phyloP scores from a whole-genome alignment of 805 yeast species.

The Groenewaldozyma salmanticensis region DNA sequence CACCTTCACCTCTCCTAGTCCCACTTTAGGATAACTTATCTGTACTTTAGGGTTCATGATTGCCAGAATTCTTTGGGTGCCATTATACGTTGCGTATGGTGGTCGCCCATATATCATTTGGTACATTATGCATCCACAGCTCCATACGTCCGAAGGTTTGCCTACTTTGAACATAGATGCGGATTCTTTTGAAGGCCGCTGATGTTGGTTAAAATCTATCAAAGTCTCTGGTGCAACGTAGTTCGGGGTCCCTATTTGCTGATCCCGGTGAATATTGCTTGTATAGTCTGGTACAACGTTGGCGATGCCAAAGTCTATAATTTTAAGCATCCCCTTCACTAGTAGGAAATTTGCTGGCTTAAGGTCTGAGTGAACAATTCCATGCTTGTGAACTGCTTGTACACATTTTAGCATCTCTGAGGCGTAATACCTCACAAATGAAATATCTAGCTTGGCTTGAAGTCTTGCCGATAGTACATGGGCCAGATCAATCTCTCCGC shows the following conservation, averaged over 20 bases:
- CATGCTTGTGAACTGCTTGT: slow-evolving; percentile 76
- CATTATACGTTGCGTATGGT: slow-evolving; percentile 74
- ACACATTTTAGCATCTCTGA: slow-evolving; percentile 75
- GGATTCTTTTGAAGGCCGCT: background rate
- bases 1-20: slow-evolving; percentile 51
- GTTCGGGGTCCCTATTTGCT: slow-evolving; percentile 91
- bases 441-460: slow-evolving; percentile 47
- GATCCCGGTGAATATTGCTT: slow-evolving; percentile 76
- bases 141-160: slow-evolving; percentile 94
- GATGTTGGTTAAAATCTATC: slow-evolving; percentile 40
- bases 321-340: slow-evolving; percentile 74
- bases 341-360: slow-evolving; percentile 44
- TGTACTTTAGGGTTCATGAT: slow-evolving; percentile 77
- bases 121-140: slow-evolving; percentile 91
- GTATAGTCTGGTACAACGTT: slow-evolving; percentile 91
- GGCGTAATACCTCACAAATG: slow-evolving; percentile 72
- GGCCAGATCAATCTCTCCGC: slow-evolving; percentile 87
- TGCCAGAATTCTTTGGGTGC: slow-evolving; percentile 69
- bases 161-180: slow-evolving; percentile 64
- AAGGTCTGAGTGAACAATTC: slow-evolving; percentile 75
- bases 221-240: slow-evolving; percentile 98
- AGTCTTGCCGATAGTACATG: slow-evolving; percentile 57
- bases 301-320: slow-evolving; percentile 89
- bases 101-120: slow-evolving; percentile 93
- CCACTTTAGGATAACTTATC: slow-evolving; percentile 54